These are phyloP conservation scores for Trametes punicea DNA, from an alignment of 768 basidiomycete genomes.

Conservation along the genomic window DNA sequence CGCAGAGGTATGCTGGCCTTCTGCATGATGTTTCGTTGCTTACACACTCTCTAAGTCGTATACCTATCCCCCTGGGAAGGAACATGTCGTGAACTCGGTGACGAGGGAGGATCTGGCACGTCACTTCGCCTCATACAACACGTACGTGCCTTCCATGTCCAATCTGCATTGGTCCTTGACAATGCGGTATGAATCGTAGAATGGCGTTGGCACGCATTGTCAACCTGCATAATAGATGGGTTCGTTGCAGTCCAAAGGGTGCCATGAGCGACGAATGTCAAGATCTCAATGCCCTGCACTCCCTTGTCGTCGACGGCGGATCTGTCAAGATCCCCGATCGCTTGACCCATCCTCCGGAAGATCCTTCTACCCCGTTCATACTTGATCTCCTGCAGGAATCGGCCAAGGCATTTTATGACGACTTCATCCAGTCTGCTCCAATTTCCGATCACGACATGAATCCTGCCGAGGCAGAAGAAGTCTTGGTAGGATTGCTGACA, in stretches of 20 bases:
- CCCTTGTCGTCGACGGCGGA: constrained; percentile 66
- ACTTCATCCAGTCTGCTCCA: constrained; percentile 36
- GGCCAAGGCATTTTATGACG: constrained; percentile 42
- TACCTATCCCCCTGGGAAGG: constrained; percentile 63
- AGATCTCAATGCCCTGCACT: constrained; percentile 68
- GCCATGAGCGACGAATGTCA: constrained; percentile 64
- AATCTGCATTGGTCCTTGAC: no score
- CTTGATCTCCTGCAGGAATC: constrained; percentile 50
- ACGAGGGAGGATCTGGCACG: constrained; percentile 55
- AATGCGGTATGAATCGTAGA: no score
- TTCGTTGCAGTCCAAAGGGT: constrained; percentile 48
- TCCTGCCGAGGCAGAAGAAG: constrained; percentile 37
- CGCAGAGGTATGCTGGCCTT: constrained; percentile 41
- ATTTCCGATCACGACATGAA: constrained; percentile 18
- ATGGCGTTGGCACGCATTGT: constrained; percentile 55
- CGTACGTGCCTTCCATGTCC: constrained; percentile 35
- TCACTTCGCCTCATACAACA: constrained; percentile 66
- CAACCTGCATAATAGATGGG: constrained; percentile 59
- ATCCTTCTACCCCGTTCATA: constrained; percentile 44
- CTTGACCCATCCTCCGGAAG: constrained; percentile 45
- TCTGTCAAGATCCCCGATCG: constrained; percentile 56
- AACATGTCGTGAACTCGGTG: constrained; percentile 44
- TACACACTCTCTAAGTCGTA: constrained; percentile 45
- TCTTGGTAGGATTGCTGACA: constrained; percentile 46
- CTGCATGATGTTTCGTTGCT: background rate